phyloP scores from a whole-genome alignment of 2,329 filamentous ascomycete species.

The Aspergillus tamarii region DNA sequence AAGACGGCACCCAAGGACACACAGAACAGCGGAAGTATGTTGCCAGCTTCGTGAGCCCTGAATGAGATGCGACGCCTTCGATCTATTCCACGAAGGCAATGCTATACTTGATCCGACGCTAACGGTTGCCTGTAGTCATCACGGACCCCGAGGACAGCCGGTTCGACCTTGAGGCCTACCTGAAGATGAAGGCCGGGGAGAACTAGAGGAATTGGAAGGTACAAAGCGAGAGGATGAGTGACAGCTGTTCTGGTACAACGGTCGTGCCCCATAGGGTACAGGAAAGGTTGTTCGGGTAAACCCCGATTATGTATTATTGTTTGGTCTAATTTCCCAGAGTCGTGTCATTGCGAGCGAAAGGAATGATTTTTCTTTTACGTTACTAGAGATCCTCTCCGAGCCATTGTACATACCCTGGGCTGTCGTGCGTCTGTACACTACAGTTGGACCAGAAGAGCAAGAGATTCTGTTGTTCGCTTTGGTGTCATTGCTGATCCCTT shows the following conservation, averaged over 20 bases:
- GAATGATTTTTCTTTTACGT: conserved; percentile 40
- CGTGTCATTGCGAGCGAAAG: conserved; percentile 47
- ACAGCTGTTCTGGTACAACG: conserved; percentile 34
- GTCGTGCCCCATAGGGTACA: conserved; percentile 40
- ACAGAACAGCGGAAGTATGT: conserved; percentile 41
- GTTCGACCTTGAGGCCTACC: conserved; percentile 88
- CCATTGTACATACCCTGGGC: conserved; percentile 47
- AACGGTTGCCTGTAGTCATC: conserved; percentile 56
- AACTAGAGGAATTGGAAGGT: conserved; percentile 31
- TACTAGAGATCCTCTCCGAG: conserved; percentile 46
- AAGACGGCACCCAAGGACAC: conserved; percentile 62
- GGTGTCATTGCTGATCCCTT: conserved; percentile 25
- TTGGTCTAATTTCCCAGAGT: conserved; percentile 45
- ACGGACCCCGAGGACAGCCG: conserved; percentile 81
- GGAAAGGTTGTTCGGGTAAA: conserved; percentile 35
- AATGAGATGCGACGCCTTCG: neutral
- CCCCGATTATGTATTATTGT: conserved; percentile 48
- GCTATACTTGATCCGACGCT: conserved; percentile 22
- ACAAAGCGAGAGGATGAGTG: conserved; percentile 34
- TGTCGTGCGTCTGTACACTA: conserved; percentile 44
- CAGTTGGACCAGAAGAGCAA: conserved; percentile 43
- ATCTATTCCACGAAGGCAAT: conserved; percentile 15
- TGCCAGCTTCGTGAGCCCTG: conserved; percentile 4
- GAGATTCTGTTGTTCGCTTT: conserved; percentile 39
- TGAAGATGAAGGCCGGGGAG: conserved; percentile 64